These are phyloP conservation scores for Candida sp. DNA, from an alignment of 1,139 yeast species.

Conservation along the genomic window DNA sequence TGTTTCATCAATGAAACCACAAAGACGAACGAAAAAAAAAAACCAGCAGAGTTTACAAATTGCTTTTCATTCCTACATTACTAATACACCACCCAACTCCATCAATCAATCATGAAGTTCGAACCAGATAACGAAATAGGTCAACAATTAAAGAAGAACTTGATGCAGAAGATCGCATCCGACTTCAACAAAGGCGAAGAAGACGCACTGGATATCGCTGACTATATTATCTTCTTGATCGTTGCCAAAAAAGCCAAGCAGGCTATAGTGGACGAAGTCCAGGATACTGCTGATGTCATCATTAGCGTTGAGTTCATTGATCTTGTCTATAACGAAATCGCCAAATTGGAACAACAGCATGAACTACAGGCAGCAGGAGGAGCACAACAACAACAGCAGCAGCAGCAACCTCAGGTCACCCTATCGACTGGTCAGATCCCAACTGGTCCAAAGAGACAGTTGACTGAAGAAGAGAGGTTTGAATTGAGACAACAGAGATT, in stretches of 20 bases:
- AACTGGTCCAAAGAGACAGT: slow-evolving; percentile 21
- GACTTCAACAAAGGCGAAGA: slow-evolving; percentile 46
- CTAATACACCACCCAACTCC: background rate
- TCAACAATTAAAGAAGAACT: slow-evolving; percentile 35
- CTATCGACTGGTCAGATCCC: slow-evolving; percentile 15
- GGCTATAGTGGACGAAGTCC: slow-evolving; percentile 69
- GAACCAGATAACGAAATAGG: slow-evolving; percentile 50
- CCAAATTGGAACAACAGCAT: slow-evolving; percentile 17
- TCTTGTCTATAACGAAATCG: slow-evolving; percentile 60
- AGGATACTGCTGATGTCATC: slow-evolving; percentile 66
- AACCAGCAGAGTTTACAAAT: background rate
- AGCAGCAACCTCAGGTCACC: slow-evolving; percentile 3
- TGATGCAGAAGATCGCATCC: slow-evolving; percentile 40
- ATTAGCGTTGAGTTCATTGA: slow-evolving; percentile 54
- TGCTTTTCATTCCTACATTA: background rate
- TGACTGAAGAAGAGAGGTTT: slow-evolving; percentile 15
- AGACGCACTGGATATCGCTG: slow-evolving; percentile 81
- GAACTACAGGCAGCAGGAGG: slow-evolving; percentile 9
- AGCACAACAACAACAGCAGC: slow-evolving; percentile 4
- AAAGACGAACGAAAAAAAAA: background rate
- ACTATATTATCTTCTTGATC: slow-evolving; percentile 74
- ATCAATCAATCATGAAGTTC: slow-evolving; percentile 24
- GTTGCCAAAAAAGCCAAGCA: slow-evolving; percentile 69
- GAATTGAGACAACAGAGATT: slow-evolving; percentile 16
- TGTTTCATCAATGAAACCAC: background rate